Evolutionary conservation across 176 grass and related monocot species (phyloP), one percentile per base, ranked within the genome.

Genomic region (Coix lacrymajobi): DNA sequence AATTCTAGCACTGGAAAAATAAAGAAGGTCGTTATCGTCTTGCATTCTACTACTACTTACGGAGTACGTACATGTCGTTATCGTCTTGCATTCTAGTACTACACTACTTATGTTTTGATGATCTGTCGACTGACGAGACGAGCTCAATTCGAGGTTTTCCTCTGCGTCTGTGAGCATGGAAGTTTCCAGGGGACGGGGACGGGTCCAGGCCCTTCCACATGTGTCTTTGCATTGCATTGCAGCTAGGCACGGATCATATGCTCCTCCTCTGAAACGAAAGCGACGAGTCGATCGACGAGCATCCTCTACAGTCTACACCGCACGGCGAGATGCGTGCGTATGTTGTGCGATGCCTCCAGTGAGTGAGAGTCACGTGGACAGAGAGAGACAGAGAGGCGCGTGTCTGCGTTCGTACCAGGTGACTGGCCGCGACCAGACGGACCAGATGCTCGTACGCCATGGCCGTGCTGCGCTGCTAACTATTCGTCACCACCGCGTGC

Each of bases 181-280:
- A 83, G 8, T 25, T 82, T 77, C 71, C 28, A 69, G 79, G 5
- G 46, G 8, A 31, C 16, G 43, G 74, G 16, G n/a, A n/a, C n/a
- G n/a, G n/a, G n/a, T n/a, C n/a, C 66, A 10, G 10, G 32, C 60
- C n/a, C 40, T 32, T 40, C 54, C 76, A 80, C 31, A 17, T 79
- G 84, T 86, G 10, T 11, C 3, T 20, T 17, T 20, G 48, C 51
- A n/a, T 56, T n/a, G 51, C 36, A 37, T 37, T 37, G 12, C 31
- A 13, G 11, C 14, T 2, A 28, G 44, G 46, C 72, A 56, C 30
- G 17, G 38, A n/a, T 71, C 66, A 20, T 33, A 19, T 45, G 28
- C 68, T 74, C 81, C 68, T 71, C 80, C 33, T 6, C 22, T 13
- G 79, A 85, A 8, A 83, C 15, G 79, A 85, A 8, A 88, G 54